These are phyloP conservation scores for Pichia sp. DNA, from an alignment of 1,139 yeast genomes.

Conservation along the genomic window DNA sequence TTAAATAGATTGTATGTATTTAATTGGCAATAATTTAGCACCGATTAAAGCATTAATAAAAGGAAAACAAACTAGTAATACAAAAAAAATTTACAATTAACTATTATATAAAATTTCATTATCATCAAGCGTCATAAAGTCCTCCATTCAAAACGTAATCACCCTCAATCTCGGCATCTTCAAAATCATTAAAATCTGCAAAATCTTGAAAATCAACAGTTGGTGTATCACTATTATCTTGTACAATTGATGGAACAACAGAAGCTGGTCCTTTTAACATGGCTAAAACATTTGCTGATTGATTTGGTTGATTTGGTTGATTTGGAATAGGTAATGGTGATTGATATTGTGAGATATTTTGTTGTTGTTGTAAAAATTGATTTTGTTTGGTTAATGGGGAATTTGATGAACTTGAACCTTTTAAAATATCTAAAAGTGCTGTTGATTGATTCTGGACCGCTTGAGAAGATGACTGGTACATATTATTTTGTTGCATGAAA, in stretches of 20 bases:
- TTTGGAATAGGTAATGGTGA: neutral
- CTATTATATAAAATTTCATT: neutral
- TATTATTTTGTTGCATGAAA: neutral
- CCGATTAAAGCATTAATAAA: too few species aligned
- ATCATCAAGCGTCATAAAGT: slow-evolving; percentile 6
- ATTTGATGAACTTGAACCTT: neutral
- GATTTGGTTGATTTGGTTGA: neutral
- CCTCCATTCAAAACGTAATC: slow-evolving; percentile 15
- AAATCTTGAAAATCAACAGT: slow-evolving; percentile 18
- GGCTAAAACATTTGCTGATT: neutral
- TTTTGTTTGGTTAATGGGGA: neutral
- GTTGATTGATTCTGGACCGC: neutral
- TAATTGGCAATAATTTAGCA: too few species aligned
- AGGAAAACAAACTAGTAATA: too few species aligned
- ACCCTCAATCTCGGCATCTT: slow-evolving; percentile 19
- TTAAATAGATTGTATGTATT: too few species aligned
- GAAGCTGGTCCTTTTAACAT: slow-evolving; percentile 1
- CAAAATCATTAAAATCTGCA: slow-evolving; percentile 22
- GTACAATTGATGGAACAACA: too few species aligned
- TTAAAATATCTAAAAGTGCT: neutral
- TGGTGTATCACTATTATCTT: neutral
- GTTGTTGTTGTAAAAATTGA: neutral
- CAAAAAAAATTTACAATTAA: too few species aligned
- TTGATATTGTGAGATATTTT: too few species aligned
- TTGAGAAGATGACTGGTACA: neutral